phyloP scores from a whole-genome alignment of 2,329 filamentous ascomycete genomes.

The Alternaria incomplexa region DNA sequence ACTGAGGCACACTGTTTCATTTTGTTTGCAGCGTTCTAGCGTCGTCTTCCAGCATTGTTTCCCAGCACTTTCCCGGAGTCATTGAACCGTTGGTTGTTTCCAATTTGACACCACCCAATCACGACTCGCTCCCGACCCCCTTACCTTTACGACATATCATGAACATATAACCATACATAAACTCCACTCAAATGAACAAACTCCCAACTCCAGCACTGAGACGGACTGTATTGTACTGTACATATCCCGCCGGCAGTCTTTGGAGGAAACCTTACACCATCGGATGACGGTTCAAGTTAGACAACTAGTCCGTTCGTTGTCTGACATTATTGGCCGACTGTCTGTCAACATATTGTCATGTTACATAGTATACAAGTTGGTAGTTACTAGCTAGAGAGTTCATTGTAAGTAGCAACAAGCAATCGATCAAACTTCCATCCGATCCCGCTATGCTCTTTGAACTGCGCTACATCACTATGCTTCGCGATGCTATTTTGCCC shows the following conservation, averaged over 20 bases:
- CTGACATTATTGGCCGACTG: not conserved
- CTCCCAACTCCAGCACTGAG: not conserved
- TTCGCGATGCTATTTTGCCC: not conserved
- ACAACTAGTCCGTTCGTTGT: not conserved
- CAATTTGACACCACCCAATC: not conserved
- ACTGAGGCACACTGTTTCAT: not conserved
- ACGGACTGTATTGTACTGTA: not conserved
- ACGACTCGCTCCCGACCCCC: not conserved
- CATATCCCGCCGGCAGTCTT: not conserved
- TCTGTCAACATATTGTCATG: not conserved
- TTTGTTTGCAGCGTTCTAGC: constrained; percentile 11
- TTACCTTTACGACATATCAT: not conserved
- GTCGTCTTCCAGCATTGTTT: constrained; percentile 10
- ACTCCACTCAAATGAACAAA: constrained; percentile 12
- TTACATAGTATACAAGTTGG: not conserved
- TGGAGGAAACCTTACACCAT: not conserved
- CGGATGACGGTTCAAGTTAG: not conserved
- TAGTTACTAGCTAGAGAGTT: not conserved
- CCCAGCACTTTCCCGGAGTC: constrained; percentile 10
- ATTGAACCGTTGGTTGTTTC: constrained; percentile 10
- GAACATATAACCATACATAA: constrained; percentile 4
- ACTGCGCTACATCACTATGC: too few relatives aligned
- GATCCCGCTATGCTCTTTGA: not conserved
- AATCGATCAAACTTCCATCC: not conserved
- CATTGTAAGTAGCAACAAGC: constrained; percentile 1